A percentile compares a stretch with the other conserved stretches of the same genome.
Conservation (phyloP, 2,329 filamentous ascomycete genomes). For the Penicillium sp. region DNA sequence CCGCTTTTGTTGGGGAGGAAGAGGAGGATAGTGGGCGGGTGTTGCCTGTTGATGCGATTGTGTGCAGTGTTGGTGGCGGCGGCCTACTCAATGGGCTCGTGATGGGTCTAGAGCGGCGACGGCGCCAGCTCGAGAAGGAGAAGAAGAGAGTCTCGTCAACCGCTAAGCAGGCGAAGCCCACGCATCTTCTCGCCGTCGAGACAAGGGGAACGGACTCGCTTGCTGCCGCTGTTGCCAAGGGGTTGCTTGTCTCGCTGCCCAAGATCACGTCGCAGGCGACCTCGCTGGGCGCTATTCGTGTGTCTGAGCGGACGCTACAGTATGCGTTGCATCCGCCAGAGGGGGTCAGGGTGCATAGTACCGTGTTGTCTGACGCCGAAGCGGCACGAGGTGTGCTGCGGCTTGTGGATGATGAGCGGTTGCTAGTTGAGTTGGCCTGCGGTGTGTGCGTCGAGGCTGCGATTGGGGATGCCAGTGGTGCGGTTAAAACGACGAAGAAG, state of each 20-base stretch:
- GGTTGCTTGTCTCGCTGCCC: constrained; percentile 66
- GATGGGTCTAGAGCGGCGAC: constrained; percentile 64
- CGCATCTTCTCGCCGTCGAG: constrained; percentile 73
- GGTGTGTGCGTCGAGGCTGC: constrained; percentile 72
- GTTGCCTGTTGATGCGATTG: constrained; percentile 66
- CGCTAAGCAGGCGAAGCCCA: constrained; percentile 29
- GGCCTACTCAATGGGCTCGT: constrained; percentile 79
- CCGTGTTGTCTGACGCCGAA: constrained; percentile 74
- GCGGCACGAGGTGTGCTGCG: constrained; percentile 77
- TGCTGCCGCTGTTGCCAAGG: constrained; percentile 59
- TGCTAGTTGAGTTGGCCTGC: constrained; percentile 84
- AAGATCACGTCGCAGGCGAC: constrained; percentile 77
- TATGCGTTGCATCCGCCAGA: constrained; percentile 58
- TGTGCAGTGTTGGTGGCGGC: constrained; percentile 81
- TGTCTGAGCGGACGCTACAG: constrained; percentile 70
- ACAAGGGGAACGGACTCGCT: constrained; percentile 76
- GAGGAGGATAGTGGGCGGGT: constrained; percentile 35
- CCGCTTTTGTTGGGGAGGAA: constrained; percentile 38
- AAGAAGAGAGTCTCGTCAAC: background rate
- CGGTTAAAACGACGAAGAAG: constrained; percentile 30
- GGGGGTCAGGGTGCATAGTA: constrained; percentile 59
- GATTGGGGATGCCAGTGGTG: constrained; percentile 37
- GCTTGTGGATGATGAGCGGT: constrained; percentile 79
- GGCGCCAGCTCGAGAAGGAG: constrained; percentile 26
- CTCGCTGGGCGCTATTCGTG: constrained; percentile 73